Base-by-base conservation (phyloP, 2,329 filamentous ascomycete species). In the Fusarium guadeloupense region DNA sequence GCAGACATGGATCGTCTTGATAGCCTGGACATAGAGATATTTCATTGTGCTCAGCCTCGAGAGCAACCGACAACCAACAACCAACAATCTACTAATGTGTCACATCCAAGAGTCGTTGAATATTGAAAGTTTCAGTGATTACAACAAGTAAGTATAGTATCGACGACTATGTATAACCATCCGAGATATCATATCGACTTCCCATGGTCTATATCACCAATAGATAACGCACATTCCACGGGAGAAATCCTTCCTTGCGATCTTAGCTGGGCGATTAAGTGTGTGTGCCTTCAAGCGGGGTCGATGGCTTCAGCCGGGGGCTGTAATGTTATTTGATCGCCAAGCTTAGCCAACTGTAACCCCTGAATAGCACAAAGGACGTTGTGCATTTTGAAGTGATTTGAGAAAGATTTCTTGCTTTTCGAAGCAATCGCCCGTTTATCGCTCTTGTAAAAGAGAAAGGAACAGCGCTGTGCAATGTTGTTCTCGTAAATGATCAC, bases 211-310 rank as follows among this genome's bases (percentile, higher is more conserved):
- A 8, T 48, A 63, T 35, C 33, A 50, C 44, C 41, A 35, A 38
- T 43, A 64, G 45, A 47, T 47, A 55, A 56, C 48, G 40, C 44
- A 55, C 54, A 63, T 64, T 63, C 59, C 59, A 61, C 54, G 41
- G 60, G 49, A 42, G 37, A 51, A 59, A 63, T 55, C 44, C 35
- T 47, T 60, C 40, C 45, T 50, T 41, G 59, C 45, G 49, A 63
- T 64, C 60, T 64, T 50, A 43, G 49, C 40, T 59, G 48, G 25
- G 45, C 44, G 48, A 60, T 64, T 50, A 54, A 57, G 45, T 54
- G 20, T 21, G 33, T 38, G 54, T 49, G 59, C 49, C 34, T 59
- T 46, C 30, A 56, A 46, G 59, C 59, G 60, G 60, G 59, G 60
- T 61, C 38, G 35, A 60, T 45, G 45, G 26, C 45, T 41, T 45